phyloP scores from a whole-genome alignment of 2,329 filamentous ascomycete genomes.

The Purpureocillium takamizusanense region DNA sequence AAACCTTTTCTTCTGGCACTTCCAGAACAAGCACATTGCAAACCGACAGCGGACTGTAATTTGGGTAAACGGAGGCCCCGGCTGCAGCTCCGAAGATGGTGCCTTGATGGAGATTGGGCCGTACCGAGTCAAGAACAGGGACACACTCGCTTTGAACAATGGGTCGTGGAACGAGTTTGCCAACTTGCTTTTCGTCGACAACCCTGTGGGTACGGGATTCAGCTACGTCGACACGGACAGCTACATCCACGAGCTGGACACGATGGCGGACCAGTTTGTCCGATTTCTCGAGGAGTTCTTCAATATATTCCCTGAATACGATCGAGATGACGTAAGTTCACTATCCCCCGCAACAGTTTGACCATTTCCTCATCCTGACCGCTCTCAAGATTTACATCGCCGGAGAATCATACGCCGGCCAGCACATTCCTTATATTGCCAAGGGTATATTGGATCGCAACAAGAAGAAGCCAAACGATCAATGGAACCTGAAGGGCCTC shows the following conservation, averaged over 20 bases:
- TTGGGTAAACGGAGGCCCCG: slow-evolving; percentile 95
- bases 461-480: slow-evolving; percentile 30
- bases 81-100: slow-evolving; percentile 95
- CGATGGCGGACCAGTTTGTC: slow-evolving; percentile 86
- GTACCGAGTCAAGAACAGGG: slow-evolving; percentile 72
- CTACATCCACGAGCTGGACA: slow-evolving; percentile 73
- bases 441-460: slow-evolving; percentile 84
- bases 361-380: slow-evolving; percentile 11
- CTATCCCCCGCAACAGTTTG: background rate
- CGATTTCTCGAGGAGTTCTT: slow-evolving; percentile 90
- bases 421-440: slow-evolving; percentile 96
- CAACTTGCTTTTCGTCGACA: slow-evolving; percentile 93
- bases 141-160: slow-evolving; percentile 67
- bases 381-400: slow-evolving; percentile 71
- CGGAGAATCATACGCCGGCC: slow-evolving; percentile 93
- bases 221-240: slow-evolving; percentile 90
- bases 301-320: slow-evolving; percentile 80
- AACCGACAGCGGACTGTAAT: slow-evolving; percentile 85
- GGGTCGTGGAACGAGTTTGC: slow-evolving; percentile 99
- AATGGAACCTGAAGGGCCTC: slow-evolving; percentile 76
- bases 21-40: slow-evolving; percentile 89
- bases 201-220: slow-evolving; percentile 92
- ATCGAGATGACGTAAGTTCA: slow-evolving; percentile 76
- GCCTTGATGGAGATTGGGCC: slow-evolving; percentile 94
- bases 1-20: slow-evolving; percentile 98